Conservation (phyloP, 805 yeast genomes). For the Lipomyces orientalis region DNA sequence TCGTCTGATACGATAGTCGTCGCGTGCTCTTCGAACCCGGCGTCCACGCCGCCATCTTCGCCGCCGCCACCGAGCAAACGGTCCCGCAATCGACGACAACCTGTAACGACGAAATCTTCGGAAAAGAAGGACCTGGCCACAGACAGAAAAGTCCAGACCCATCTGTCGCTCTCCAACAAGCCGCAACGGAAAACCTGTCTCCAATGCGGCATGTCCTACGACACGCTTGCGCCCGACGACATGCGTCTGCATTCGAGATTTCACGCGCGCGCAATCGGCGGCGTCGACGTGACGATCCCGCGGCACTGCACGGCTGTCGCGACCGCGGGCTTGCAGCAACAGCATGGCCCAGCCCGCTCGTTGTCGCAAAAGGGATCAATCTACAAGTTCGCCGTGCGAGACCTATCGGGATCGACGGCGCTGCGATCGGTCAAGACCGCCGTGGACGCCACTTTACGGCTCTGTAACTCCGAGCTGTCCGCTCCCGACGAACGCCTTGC, state of each 20-base stretch:
- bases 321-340: not conserved
- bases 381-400: slow-evolving; percentile 14
- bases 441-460: slow-evolving; percentile 47
- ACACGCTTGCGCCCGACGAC: slow-evolving; percentile 51
- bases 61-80: slow-evolving; percentile 4
- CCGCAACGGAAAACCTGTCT: slow-evolving; percentile 49
- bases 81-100: not conserved
- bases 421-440: slow-evolving; percentile 31
- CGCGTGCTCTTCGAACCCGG: not conserved
- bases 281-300: slow-evolving; percentile 49
- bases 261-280: slow-evolving; percentile 53
- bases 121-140: not conserved
- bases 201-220: slow-evolving; percentile 61
- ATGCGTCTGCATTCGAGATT: slow-evolving; percentile 53
- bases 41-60: not conserved
- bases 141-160: slow-evolving; percentile 30
- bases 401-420: slow-evolving; percentile 2
- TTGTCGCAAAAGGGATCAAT: not conserved
- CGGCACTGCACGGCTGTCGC: not conserved
- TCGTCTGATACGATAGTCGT: not conserved
- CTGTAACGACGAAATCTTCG: not conserved
- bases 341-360: not conserved
- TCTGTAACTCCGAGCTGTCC: slow-evolving; percentile 58
- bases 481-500: slow-evolving; percentile 50
- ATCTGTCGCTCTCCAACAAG: slow-evolving; percentile 30